Evolutionary conservation across 2,329 filamentous ascomycete species (phyloP).

Genomic region (Ceratocystis diversiconidia): DNA sequence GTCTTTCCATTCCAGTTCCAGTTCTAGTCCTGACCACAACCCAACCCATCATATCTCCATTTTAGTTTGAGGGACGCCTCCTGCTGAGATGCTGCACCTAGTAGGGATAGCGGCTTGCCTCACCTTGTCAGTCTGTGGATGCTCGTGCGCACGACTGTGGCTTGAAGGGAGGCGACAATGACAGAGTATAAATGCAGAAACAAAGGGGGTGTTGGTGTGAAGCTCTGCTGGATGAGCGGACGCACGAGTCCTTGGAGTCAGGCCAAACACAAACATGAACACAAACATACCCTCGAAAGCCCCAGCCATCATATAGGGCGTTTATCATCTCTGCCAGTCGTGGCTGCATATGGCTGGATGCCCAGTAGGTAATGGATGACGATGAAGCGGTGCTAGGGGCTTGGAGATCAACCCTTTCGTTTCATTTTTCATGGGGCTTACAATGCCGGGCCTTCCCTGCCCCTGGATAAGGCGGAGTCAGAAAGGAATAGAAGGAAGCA

Average conservation of each 20-base stretch:
- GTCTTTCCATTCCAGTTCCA: no score
- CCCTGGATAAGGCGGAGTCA: neutral
- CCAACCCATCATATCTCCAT: no score
- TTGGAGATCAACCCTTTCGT: neutral
- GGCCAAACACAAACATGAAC: no score
- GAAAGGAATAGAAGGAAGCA: neutral
- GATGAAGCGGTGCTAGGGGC: neutral
- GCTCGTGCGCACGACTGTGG: neutral
- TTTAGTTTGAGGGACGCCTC: neutral
- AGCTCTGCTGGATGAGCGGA: no score
- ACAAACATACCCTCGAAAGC: no score
- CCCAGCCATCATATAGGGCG: no score
- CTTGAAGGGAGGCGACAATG: neutral
- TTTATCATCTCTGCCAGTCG: no score
- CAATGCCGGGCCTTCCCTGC: neutral
- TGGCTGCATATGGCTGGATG: no score
- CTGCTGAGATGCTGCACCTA: no score
- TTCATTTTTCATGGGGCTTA: neutral
- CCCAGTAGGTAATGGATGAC: no score
- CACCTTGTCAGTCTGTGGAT: neutral
- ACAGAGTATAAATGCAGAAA: neutral
- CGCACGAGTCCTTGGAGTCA: neutral
- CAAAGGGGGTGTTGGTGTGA: neutral
- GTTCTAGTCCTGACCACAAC: no score
- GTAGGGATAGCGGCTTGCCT: neutral